Conservation (phyloP, 768 basidiomycete genomes). For the Boletus subcaerulescens region DNA sequence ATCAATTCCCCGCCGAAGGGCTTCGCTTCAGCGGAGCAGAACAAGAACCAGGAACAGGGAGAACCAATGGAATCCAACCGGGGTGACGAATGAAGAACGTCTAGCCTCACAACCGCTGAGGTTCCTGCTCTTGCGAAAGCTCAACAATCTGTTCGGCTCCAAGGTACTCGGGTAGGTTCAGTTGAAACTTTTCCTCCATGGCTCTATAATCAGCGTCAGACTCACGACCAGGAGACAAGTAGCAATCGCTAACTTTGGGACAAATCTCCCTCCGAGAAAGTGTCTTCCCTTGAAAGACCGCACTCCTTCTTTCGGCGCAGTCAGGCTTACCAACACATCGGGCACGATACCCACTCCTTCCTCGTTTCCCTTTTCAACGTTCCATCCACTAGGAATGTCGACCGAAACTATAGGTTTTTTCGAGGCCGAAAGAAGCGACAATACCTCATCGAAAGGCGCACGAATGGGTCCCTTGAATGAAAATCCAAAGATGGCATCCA, state of each 20-base stretch:
- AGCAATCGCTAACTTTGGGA: slow-evolving; percentile 61
- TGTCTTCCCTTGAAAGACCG: slow-evolving; percentile 74
- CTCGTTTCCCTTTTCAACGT: slow-evolving; percentile 75
- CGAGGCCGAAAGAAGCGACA: slow-evolving; percentile 62
- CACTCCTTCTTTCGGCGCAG: slow-evolving; percentile 91
- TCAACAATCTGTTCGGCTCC: slow-evolving; percentile 85
- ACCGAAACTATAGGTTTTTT: slow-evolving; percentile 85
- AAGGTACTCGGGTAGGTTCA: slow-evolving; percentile 82
- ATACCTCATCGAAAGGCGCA: slow-evolving; percentile 76
- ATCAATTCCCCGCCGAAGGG: background rate
- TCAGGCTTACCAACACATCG: slow-evolving; percentile 83
- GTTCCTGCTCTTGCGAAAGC: slow-evolving; percentile 32
- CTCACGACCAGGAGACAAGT: background rate
- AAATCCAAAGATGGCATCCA: slow-evolving; percentile 98
- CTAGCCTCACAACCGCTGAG: slow-evolving; percentile 5
- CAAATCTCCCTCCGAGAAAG: slow-evolving; percentile 92
- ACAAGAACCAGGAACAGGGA: background rate
- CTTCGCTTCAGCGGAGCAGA: background rate
- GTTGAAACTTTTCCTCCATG: slow-evolving; percentile 67
- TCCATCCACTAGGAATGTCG: slow-evolving; percentile 97
- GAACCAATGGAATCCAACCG: no score
- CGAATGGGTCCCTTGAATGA: slow-evolving; percentile 92
- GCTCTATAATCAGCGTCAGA: slow-evolving; percentile 40
- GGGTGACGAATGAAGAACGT: no score
- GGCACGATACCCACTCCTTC: slow-evolving; percentile 60